These are phyloP conservation scores for Fraxinus quadrangulata DNA, from an alignment of 257 asterid species.

Conservation along the genomic window DNA sequence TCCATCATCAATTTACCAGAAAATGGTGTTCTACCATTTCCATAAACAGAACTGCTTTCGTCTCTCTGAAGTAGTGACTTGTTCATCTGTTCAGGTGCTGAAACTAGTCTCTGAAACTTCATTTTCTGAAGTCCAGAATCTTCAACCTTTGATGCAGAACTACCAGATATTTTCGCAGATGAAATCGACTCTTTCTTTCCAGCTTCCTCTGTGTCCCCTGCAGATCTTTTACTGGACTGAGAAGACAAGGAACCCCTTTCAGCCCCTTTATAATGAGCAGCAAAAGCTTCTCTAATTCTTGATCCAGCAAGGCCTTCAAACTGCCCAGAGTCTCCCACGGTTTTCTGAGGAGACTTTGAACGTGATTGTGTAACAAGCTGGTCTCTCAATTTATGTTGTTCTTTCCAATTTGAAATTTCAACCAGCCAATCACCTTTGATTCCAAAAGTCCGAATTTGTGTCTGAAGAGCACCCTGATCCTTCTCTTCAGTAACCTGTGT, in stretches of 20 bases:
- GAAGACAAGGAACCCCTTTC: constrained; percentile 30
- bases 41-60: constrained; percentile 39
- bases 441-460: constrained; percentile 29
- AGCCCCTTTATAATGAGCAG: constrained; percentile 27
- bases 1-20: constrained; percentile 43
- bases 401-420: constrained; percentile 43
- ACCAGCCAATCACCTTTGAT: constrained; percentile 37
- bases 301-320: constrained; percentile 33
- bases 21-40: constrained; percentile 37
- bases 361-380: constrained; percentile 34
- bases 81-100: constrained; percentile 40
- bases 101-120: constrained; percentile 34
- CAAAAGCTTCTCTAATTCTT: constrained; percentile 30
- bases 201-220: constrained; percentile 28
- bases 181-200: constrained; percentile 29
- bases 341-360: constrained; percentile 38
- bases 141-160: constrained; percentile 31
- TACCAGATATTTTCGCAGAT: constrained; percentile 24
- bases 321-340: constrained; percentile 33
- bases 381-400: constrained; percentile 38
- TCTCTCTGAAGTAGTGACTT: constrained; percentile 44
- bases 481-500: constrained; percentile 32
- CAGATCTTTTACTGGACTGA: constrained; percentile 27
- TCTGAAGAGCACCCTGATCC: constrained; percentile 36
- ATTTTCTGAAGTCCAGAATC: constrained; percentile 33